Conservation (phyloP, 805 yeast genomes). For the Ogataea parapolymorpha region DNA sequence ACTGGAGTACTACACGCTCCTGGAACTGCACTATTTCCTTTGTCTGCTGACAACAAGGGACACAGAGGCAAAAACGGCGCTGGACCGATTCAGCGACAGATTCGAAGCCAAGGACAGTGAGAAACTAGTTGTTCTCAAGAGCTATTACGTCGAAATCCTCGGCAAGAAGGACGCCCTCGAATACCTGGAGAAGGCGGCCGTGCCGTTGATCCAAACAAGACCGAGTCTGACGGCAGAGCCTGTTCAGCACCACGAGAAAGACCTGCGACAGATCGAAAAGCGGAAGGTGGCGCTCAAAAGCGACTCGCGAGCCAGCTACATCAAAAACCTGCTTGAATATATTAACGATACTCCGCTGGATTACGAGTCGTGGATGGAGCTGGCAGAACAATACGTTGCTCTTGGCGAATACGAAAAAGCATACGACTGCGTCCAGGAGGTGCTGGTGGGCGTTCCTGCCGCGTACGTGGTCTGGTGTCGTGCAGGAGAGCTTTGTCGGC, state of each 20-base stretch:
- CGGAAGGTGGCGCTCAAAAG: conserved; percentile 19
- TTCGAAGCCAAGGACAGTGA: conserved; percentile 53
- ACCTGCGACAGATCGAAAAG: conserved; percentile 23
- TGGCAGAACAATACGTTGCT: conserved; percentile 59
- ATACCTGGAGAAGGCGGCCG: conserved; percentile 30
- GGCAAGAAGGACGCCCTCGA: conserved; percentile 37
- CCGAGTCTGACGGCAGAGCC: conserved; percentile 28
- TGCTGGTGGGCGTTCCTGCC: conserved; percentile 61
- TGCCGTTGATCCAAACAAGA: conserved; percentile 11
- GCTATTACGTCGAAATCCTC: conserved; percentile 55
- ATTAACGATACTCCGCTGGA: conserved; percentile 72
- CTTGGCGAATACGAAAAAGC: conserved; percentile 67
- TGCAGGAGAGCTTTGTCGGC: conserved; percentile 51
- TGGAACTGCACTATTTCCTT: conserved; percentile 71
- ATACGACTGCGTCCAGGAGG: conserved; percentile 65
- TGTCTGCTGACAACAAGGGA: conserved; percentile 62
- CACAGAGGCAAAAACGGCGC: conserved; percentile 61
- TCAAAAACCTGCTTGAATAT: conserved; percentile 50
- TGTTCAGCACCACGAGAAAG: conserved; percentile 24
- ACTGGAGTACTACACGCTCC: conserved; percentile 50
- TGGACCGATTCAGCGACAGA: conserved; percentile 65
- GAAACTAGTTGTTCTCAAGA: conserved; percentile 51
- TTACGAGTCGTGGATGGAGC: conserved; percentile 72
- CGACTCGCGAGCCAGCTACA: conserved; percentile 40
- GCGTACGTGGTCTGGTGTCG: conserved; percentile 66